Percentiles rank a stretch among this genome's conserved stretches.
phyloP scores from a whole-genome alignment of 768 basidiomycete genomes.

The Russula earlei region DNA sequence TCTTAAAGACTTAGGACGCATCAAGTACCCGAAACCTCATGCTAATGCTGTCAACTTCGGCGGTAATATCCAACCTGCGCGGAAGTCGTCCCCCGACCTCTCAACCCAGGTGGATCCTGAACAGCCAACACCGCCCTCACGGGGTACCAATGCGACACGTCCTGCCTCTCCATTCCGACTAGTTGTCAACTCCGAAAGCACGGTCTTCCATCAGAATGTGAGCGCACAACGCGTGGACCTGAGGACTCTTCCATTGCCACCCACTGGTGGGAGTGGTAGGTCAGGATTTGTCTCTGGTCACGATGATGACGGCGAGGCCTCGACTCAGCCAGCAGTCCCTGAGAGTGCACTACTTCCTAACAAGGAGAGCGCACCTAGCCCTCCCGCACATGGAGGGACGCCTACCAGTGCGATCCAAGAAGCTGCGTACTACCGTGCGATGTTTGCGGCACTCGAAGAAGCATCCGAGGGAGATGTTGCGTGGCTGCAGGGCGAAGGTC shows the following conservation, averaged over 20 bases:
- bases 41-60: conserved; percentile 36
- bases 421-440: no score
- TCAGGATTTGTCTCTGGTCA: conserved; percentile 39
- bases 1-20: conserved; percentile 53
- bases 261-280: conserved; percentile 29
- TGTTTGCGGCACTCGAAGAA: conserved; percentile 72
- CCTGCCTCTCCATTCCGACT: conserved; percentile 55
- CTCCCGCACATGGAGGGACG: no score
- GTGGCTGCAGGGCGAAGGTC: no score
- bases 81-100: conserved; percentile 37
- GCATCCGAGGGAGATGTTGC: conserved; percentile 47
- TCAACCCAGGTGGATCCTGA: conserved; percentile 8
- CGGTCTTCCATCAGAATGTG: conserved; percentile 31
- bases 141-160: conserved; percentile 34
- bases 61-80: conserved; percentile 26
- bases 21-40: conserved; percentile 71
- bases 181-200: conserved; percentile 30
- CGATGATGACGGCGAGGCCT: conserved; percentile 42
- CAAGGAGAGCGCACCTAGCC: no score
- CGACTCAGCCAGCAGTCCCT: no score
- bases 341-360: no score
- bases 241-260: no score
- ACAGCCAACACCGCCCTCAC: conserved; percentile 7
- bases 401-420: no score
- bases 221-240: no score